These are phyloP conservation scores for Rosa persica DNA, from an alignment of 306 rosid species.

Conservation along the genomic window DNA sequence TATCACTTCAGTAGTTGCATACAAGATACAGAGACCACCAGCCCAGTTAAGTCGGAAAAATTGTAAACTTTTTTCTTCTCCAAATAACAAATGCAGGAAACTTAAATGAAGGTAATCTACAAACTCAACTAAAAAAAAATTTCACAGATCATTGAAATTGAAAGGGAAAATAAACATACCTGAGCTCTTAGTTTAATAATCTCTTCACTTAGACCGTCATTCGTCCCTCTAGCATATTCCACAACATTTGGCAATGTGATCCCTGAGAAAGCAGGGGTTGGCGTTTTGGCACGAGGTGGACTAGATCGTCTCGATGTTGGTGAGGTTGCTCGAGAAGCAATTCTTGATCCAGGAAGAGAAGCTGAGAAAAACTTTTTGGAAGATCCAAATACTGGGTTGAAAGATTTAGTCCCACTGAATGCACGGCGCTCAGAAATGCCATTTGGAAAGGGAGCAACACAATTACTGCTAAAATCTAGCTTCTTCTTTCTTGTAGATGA, in stretches of 20 bases:
- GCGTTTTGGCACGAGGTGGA: slow-evolving; percentile 77
- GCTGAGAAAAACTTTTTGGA: slow-evolving; percentile 85
- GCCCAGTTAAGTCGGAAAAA: neutral
- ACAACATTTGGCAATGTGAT: slow-evolving; percentile 59
- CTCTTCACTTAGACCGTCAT: slow-evolving; percentile 73
- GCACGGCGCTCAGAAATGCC: slow-evolving; percentile 65
- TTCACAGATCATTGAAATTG: neutral
- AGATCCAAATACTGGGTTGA: slow-evolving; percentile 77
- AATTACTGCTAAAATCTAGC: slow-evolving; percentile 70
- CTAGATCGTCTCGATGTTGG: slow-evolving; percentile 73
- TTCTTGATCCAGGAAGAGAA: slow-evolving; percentile 91
- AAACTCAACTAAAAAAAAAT: neutral
- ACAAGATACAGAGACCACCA: neutral
- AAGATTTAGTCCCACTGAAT: slow-evolving; percentile 54
- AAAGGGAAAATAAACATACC: slow-evolving; percentile 34
- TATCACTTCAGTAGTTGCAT: slow-evolving; percentile 7
- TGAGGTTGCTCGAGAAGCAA: slow-evolving; percentile 82
- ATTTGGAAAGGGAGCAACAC: slow-evolving; percentile 65
- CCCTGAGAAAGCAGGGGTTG: slow-evolving; percentile 65
- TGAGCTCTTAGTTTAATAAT: slow-evolving; percentile 70
- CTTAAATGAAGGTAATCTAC: neutral
- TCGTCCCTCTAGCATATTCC: slow-evolving; percentile 64
- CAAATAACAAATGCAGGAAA: neutral
- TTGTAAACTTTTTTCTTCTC: neutral
- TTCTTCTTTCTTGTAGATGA: slow-evolving; percentile 72